Percentiles rank a stretch among this genome's conserved stretches.
phyloP scores from a whole-genome alignment of 306 rosid species.

The Arachis stenosperma region DNA sequence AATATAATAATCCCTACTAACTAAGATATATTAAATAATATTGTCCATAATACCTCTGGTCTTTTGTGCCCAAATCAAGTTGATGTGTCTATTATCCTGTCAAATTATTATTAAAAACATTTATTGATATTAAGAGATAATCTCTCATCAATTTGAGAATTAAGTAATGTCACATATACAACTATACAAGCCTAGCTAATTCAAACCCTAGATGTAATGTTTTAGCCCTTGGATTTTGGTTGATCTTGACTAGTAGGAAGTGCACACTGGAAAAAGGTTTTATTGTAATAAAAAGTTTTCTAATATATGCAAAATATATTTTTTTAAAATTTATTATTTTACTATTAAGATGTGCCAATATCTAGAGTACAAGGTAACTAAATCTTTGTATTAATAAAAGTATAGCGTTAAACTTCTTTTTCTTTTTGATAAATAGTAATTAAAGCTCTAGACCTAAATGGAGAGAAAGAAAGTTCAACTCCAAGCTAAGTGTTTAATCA shows the following conservation, averaged over 20 bases:
- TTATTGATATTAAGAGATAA: slow-evolving; percentile 31
- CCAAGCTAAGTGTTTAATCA: too few species aligned
- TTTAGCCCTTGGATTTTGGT: slow-evolving; percentile 23
- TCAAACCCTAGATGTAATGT: slow-evolving; percentile 4
- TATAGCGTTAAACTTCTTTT: too few species aligned
- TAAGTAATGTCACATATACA: slow-evolving; percentile 25
- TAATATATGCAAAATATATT: too few species aligned
- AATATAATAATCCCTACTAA: slow-evolving; percentile 16
- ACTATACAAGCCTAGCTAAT: slow-evolving; percentile 2
- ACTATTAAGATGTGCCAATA: too few species aligned
- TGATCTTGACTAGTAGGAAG: slow-evolving; percentile 34
- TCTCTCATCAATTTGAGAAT: slow-evolving; percentile 21
- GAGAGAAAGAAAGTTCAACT: too few species aligned
- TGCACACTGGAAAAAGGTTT: slow-evolving; percentile 41
- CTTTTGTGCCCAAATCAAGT: slow-evolving; percentile 25
- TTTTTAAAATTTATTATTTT: too few species aligned
- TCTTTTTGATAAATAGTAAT: too few species aligned
- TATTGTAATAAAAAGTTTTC: not conserved
- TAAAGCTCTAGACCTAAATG: too few species aligned
- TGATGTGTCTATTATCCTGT: slow-evolving; percentile 31
- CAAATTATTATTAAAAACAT: not conserved
- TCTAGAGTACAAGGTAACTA: too few species aligned
- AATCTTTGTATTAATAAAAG: too few species aligned
- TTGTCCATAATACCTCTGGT: slow-evolving; percentile 27
- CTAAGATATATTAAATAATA: slow-evolving; percentile 27